Evolutionary conservation across 2,329 filamentous ascomycete genomes (phyloP), one percentile per base, ranked within the genome.

Genomic region (Monilinia polystroma): DNA sequence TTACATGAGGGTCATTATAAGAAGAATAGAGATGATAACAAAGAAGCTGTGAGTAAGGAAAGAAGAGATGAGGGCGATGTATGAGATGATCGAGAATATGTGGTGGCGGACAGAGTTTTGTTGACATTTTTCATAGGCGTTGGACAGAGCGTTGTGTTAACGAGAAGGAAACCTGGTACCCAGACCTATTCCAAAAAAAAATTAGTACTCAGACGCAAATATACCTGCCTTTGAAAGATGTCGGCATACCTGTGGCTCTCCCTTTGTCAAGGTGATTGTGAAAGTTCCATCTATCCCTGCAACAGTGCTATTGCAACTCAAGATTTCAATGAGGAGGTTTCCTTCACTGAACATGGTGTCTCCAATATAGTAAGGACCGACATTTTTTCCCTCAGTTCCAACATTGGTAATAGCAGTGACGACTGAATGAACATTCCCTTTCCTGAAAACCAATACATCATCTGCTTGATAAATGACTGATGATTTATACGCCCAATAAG

Each of bases 401-500:
- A 55, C 56, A 57, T 71, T 71, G 10, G 69, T 71, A 18, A 70
- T 16, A 14, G 63, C 66, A 7, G 67, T 56, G 16, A 71, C 63
- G 12, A 66, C 64, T 4, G 52, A 55, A 26, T 57, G n/a, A 12
- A 69, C 68, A n/a, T 69, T 55, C 16, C 69, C 69, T 26, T 70
- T 70, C 8, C 69, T 68, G 38, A 70, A 65, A 8, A 68, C 68
- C n/a, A 71, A 35, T 43, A 63, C 35, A 29, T 71, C 68, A 11
- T 71, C 47, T 8, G 53, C 32, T 12, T 32, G 56, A 10, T 58
- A 65, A 6, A 71, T 64, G 18, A 68, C 35, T 12, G 57, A 55
- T 14, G 64, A 26, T 54, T 71, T 71, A 35, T 69, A 70, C 20
- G 62, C 65, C 68, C 69, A 71, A 14, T 71, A 71, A 14, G 60